Percentiles rank a stretch among this genome's conserved stretches.
phyloP scores from a whole-genome alignment of 352 stramenopile genomes.

The Halophytophthora polymorphica region DNA sequence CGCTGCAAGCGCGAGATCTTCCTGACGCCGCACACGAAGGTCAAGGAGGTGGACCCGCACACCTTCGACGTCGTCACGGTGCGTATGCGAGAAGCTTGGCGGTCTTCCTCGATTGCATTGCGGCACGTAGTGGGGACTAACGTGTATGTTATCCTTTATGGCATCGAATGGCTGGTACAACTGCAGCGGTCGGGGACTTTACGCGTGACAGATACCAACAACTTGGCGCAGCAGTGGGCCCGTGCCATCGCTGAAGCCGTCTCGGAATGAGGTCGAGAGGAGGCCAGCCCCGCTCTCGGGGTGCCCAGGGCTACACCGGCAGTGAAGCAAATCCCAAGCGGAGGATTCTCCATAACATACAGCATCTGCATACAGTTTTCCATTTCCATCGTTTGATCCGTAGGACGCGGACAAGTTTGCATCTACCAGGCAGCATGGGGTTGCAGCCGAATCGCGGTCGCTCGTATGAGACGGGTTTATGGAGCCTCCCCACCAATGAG shows the following conservation, averaged over 20 bases:
- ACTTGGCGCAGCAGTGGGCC: conserved; percentile 61
- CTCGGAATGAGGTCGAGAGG: conserved; percentile 14
- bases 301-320: conserved; percentile 3
- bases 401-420: too few relatives aligned
- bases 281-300: neutral
- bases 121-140: neutral
- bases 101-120: neutral
- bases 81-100: conserved; percentile 10
- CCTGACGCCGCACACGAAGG: conserved; percentile 56
- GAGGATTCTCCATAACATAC: neutral
- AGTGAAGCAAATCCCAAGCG: neutral
- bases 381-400: too few relatives aligned
- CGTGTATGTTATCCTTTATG: conserved; percentile 7
- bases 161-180: neutral
- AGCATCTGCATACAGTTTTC: neutral
- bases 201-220: conserved; percentile 55
- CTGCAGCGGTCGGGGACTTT: conserved; percentile 52
- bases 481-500: too few relatives aligned
- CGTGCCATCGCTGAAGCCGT: conserved; percentile 38
- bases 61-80: conserved; percentile 80
- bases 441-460: too few relatives aligned
- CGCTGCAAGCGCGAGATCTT: conserved; percentile 74
- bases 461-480: too few relatives aligned
- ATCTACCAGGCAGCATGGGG: too few relatives aligned
- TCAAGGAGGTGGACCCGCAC: conserved; percentile 66